Conservation (phyloP, 805 yeast species). For the Barnettozyma vustinii region DNA sequence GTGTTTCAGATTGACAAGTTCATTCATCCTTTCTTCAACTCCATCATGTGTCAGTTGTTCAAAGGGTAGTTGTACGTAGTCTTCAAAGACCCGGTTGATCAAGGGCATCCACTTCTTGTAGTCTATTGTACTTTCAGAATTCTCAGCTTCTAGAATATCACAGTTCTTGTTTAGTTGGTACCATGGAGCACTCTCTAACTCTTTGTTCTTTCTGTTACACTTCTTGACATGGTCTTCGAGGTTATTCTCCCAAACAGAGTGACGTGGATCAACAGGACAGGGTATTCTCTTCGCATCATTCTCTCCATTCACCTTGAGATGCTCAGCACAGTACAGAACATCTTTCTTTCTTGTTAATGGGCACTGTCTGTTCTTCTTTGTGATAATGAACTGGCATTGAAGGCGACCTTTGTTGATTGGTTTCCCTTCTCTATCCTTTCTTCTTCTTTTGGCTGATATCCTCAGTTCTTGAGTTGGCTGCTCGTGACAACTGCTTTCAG, state of each 20-base stretch:
- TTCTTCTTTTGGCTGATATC: conserved; percentile 10
- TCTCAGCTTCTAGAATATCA: background rate
- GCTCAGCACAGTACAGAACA: conserved; percentile 58
- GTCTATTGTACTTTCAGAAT: conserved; percentile 15
- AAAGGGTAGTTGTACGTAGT: conserved; percentile 27
- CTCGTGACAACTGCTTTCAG: background rate
- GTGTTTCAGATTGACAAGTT: conserved; percentile 62
- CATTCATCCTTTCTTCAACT: conserved; percentile 22
- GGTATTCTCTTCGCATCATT: conserved; percentile 41
- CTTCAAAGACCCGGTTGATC: conserved; percentile 34
- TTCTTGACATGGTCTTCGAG: conserved; percentile 51
- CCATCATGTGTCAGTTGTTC: conserved; percentile 24
- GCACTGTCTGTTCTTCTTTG: conserved; percentile 51
- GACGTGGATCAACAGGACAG: conserved; percentile 75
- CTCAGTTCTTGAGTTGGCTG: conserved; percentile 1
- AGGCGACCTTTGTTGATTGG: conserved; percentile 13
- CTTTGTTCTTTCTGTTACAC: conserved; percentile 42
- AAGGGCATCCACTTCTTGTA: conserved; percentile 28
- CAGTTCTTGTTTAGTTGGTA: conserved; percentile 42
- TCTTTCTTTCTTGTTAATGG: conserved; percentile 51
- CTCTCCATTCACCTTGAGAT: conserved; percentile 29
- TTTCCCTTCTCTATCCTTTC: conserved; percentile 12
- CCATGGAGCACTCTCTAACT: conserved; percentile 40
- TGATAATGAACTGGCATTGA: conserved; percentile 44
- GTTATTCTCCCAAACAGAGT: conserved; percentile 61